Conservation (phyloP, 352 stramenopile species). For the Phytopythium aichiense region DNA sequence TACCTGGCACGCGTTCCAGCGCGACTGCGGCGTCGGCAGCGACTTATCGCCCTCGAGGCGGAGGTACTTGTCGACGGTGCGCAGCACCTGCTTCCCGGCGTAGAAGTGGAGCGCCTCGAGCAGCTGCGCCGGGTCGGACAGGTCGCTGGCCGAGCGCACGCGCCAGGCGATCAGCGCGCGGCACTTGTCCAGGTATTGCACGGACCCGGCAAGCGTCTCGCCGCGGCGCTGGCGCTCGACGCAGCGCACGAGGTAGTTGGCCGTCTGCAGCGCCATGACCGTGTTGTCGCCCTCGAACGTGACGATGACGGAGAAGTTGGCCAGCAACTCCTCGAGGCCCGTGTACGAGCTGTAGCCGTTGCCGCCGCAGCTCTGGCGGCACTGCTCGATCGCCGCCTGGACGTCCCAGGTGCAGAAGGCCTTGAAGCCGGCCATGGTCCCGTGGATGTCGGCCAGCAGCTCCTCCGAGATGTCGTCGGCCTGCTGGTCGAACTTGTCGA, state of each 20-base stretch:
- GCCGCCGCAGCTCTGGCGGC: constrained; percentile 93
- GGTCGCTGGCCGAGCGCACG: constrained; percentile 19
- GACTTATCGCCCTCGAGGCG: constrained; percentile 9
- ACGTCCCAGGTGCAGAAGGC: constrained; percentile 91
- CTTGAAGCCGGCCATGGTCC: constrained; percentile 93
- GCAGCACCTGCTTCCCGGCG: constrained; percentile 41
- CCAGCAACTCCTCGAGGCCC: constrained; percentile 87
- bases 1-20: constrained; percentile 69
- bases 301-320: constrained; percentile 94
- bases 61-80: constrained; percentile 33
- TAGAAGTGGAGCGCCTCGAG: constrained; percentile 48
- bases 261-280: constrained; percentile 94
- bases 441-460: constrained; percentile 92
- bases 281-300: constrained; percentile 97
- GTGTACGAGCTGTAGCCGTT: constrained; percentile 92
- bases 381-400: constrained; percentile 90
- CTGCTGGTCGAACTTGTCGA: constrained; percentile 84
- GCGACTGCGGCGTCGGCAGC: constrained; percentile 27
- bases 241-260: constrained; percentile 58
- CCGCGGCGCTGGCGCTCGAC: constrained; percentile 49
- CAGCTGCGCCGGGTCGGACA: constrained; percentile 29
- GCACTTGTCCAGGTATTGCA: constrained; percentile 57
- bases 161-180: constrained; percentile 22
- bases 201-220: constrained; percentile 51
- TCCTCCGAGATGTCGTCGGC: constrained; percentile 60